Base-by-base conservation (phyloP, 495 filamentous ascomycete species). In the Pyrenopolyporus hunteri region DNA sequence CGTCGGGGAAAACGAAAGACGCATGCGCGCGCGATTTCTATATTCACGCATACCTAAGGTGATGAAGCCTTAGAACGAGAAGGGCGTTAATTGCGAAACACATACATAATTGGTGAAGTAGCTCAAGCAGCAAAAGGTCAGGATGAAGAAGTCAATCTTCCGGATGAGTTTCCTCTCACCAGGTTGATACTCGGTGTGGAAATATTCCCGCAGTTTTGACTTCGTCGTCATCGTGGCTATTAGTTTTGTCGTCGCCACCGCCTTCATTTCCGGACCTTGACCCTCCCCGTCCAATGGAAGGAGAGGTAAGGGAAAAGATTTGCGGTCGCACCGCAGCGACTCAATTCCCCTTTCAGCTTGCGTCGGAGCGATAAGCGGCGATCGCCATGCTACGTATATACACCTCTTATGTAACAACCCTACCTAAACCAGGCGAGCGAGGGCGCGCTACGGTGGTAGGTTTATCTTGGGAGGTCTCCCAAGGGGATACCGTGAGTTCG, bases 101-200 rank as follows among this genome's bases (percentile, higher is more conserved):
- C 59, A 61, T 62, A 66, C 64, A 63, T 76, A 76, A 57, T 77
- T 75, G 33, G 73, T 71, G 45, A 84, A 85, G 60, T 85, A 86
- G 66, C 78, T 82, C 45, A 87, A 68, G 61, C 83, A 88, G 69
- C 84, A 87, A 61, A 86, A 87, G 10, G 80, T 83, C 23, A 88
- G 68, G 66, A 87, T 88, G 75, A 88, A 86, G 62, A 83, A 83
- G 68, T 87, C 85, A 28, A 85, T 75, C 67, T 85, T 85, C 31
- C 69, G 73, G n/a, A 85, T 71, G 8, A 85, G 67, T 49, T 70
- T 74, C 31, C 69, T 64, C 62, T 84, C 81, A 13, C 76, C 76
- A 9, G 78, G 72, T 29, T 64, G 51, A 20, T 73, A 70, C 28
- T 59, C 64, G 35, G 66, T 68, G 40, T 71, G 72, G 56, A 74